Base-by-base conservation (phyloP, 2,329 filamentous ascomycete species). In the Penicillium fuscoglaucum region DNA sequence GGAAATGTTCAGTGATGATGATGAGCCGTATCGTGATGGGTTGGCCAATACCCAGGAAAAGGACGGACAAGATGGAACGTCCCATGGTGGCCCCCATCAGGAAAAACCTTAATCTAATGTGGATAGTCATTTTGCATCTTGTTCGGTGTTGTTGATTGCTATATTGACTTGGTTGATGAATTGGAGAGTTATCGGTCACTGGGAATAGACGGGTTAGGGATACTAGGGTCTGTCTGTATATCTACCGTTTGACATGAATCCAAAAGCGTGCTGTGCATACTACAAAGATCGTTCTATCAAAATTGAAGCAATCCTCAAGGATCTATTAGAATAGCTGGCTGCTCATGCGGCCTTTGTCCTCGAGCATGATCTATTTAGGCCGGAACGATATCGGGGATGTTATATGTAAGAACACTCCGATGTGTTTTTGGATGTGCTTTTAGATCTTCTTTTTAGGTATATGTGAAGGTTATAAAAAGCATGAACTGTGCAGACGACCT, bases 1-100 rank as follows among this genome's bases (percentile, higher is more conserved):
- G 55, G 87, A 89, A 59, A 69, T 85, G 41, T 78, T 85, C 60
- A 81, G 78, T 63, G 77, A 75, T 40, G 74, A 74, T 47, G 72
- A 72, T 40, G 73, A 67, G n/a, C 68, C 71, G 4, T 76, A 76
- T 55, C 68, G 61, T 48, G 74, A 76, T 58, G 68, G 66, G 31
- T 41, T 63, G 37, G 61, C 56, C 29, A 68, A 69, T 53, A 58
- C 49, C 26, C 56, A 52, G 7, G 66, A 67, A 43, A 66, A 64
- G 28, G 66, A 68, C 29, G 56, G 53, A 21, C 65, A 63, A 39
- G 55, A 61, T 40, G 55, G 54, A 19, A 60, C 65, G 3, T 55
- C 61, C 15, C 52, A 58, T 24, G 55, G 58, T 46, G 51, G 40
- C 7, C 12, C 50, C 41, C 59, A 52, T 47, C 40, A 17, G 19